Base-by-base conservation (phyloP, 768 basidiomycete species). In the Hericium coralloides region DNA sequence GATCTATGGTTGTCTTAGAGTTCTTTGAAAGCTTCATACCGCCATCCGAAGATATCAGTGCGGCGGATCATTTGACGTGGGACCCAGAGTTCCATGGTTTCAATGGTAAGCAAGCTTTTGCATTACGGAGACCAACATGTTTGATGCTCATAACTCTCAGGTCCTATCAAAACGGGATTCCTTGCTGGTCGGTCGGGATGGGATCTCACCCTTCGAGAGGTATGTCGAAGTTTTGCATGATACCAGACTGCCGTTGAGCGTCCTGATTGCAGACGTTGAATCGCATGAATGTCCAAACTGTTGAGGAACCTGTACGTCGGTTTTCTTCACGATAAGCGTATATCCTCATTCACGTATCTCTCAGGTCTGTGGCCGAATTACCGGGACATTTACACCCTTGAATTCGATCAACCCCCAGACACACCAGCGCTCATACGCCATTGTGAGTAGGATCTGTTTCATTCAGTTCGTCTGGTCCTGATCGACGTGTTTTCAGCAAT, bases 11-110 rank as follows among this genome's bases (percentile, higher is more conserved):
- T 31, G 26, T 31, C 53, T 25, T n/a, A n/a, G 39, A 52, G 8
- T 17, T 8, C 18, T 20, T 22, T 12, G 12, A 31, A 12, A 39
- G 53, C 14, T 53, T 52, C 65, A 14, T 41, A 49, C 59, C 23
- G 20, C 74, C 2, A 57, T 76, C 45, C 67, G 71, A 52, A 69
- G 70, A 4, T 14, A 12, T n/a, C 9, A 14, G 7, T 12, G 4
- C 17, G 20, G 17, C 49, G 17, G 10, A 25, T 15, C 49, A 15
- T 3, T 23, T 50, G 15, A 23, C 25, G 23, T 50, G 17, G 18
- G 20, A 50, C 1, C 23, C 7, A 4, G 49, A 50, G 12, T 18
- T 22, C 23, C 49, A 50, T 23, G 49, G 49, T 8, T 17, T 4
- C n/a, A 20, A 36, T 36, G 49, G 49, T 36, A 22, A 18, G 49